Percentiles rank a stretch among this genome's conserved stretches.
Conservation (phyloP, 768 basidiomycete genomes). For the Cubamyces lactineus region DNA sequence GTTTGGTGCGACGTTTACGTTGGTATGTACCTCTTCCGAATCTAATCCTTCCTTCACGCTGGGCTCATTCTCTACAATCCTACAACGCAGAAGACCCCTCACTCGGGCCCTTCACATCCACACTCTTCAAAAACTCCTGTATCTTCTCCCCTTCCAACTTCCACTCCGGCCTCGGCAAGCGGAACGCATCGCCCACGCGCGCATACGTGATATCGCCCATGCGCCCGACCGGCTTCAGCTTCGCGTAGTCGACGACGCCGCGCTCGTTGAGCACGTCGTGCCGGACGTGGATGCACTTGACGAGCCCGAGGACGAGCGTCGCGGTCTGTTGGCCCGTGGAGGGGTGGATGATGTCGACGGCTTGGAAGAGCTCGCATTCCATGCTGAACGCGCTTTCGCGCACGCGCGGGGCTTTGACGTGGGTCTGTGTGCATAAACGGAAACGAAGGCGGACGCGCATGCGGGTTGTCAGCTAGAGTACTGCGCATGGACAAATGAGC, state of each 20-base stretch:
- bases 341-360: slow-evolving; percentile 39
- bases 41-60: no score
- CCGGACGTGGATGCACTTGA: slow-evolving; percentile 47
- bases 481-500: no score
- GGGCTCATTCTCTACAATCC: neutral
- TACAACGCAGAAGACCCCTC: neutral
- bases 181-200: slow-evolving; percentile 29
- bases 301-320: slow-evolving; percentile 42
- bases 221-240: slow-evolving; percentile 40
- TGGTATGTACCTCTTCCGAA: no score
- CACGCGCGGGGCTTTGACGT: slow-evolving; percentile 45
- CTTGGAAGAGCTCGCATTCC: slow-evolving; percentile 48
- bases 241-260: slow-evolving; percentile 40
- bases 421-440: no score
- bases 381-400: slow-evolving; percentile 52
- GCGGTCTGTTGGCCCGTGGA: slow-evolving; percentile 30
- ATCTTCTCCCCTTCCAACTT: slow-evolving; percentile 26
- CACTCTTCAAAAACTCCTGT: slow-evolving; percentile 11
- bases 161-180: slow-evolving; percentile 29
- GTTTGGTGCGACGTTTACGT: no score
- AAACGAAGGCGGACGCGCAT: no score
- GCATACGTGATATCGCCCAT: slow-evolving; percentile 46
- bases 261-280: slow-evolving; percentile 42
- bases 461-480: no score
- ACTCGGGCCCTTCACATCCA: neutral